A percentile compares a stretch with the other conserved stretches of the same genome.
Conservation (phyloP, 257 asterid genomes). For the Nicotiana otophora region DNA sequence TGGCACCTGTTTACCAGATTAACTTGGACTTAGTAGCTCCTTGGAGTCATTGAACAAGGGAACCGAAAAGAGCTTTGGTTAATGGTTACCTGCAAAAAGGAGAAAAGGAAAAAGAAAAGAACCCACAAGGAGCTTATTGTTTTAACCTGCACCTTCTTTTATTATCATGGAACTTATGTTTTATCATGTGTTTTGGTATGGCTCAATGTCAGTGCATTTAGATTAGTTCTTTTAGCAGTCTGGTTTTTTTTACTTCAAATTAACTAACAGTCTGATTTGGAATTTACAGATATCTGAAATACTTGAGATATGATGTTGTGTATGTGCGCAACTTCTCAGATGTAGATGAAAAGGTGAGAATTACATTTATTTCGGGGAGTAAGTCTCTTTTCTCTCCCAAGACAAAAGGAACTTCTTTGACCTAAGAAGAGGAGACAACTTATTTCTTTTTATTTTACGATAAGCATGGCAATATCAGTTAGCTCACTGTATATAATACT, state of each 20-base stretch:
- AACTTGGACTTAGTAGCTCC: not conserved
- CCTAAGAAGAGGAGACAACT: not conserved
- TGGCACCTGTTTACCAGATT: not conserved
- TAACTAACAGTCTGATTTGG: not conserved
- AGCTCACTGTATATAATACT: not conserved
- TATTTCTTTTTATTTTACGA: not conserved
- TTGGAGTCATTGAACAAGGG: not conserved
- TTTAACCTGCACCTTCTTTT: not conserved
- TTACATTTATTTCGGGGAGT: slow-evolving; percentile 13
- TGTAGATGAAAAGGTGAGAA: slow-evolving; percentile 65
- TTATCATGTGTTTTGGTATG: not conserved
- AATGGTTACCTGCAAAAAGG: not conserved
- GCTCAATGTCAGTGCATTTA: not conserved
- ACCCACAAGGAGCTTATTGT: not conserved
- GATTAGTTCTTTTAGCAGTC: not conserved
- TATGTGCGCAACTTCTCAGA: slow-evolving; percentile 84
- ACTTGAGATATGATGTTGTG: slow-evolving; percentile 66
- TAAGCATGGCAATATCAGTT: not conserved
- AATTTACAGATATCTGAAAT: slow-evolving; percentile 50
- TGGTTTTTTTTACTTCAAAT: not conserved
- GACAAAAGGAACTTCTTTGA: not conserved
- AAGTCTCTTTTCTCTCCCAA: not conserved
- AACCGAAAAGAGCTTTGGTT: not conserved
- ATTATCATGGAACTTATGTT: not conserved
- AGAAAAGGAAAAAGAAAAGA: not conserved